These are phyloP conservation scores for Perkinsus olseni DNA, from an alignment of 169 alveolate genomes.

Conservation along the genomic window DNA sequence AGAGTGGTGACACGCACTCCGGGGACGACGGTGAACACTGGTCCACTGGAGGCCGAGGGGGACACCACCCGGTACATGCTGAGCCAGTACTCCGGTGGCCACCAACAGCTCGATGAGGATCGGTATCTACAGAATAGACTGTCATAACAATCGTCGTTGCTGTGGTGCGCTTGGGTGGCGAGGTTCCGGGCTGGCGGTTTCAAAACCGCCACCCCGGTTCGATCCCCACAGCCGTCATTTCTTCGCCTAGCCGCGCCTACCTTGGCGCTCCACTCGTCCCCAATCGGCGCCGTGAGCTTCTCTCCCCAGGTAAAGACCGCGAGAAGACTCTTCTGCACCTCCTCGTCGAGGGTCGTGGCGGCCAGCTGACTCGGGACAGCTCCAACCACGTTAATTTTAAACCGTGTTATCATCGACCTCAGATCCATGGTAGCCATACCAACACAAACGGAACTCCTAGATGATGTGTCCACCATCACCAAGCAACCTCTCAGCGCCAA, in stretches of 20 bases:
- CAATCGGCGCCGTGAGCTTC: neutral
- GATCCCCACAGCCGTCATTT: neutral
- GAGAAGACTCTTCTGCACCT: neutral
- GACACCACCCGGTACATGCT: neutral
- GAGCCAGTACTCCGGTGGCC: neutral
- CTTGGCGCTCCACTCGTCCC: neutral
- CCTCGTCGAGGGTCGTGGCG: neutral
- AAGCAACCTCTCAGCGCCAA: neutral
- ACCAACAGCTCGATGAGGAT: conserved; percentile 4
- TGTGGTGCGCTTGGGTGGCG: neutral
- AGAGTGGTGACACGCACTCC: neutral
- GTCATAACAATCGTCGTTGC: neutral
- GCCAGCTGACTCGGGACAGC: neutral
- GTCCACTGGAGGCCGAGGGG: neutral
- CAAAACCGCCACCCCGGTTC: neutral
- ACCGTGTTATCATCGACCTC: neutral
- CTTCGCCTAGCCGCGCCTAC: neutral
- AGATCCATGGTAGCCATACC: neutral
- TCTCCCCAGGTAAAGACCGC: neutral
- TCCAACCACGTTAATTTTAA: neutral
- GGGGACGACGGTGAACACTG: neutral
- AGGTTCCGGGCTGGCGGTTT: neutral
- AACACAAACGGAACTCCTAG: neutral
- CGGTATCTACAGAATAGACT: neutral
- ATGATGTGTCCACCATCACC: neutral